phyloP scores from a whole-genome alignment of 495 filamentous ascomycete species.

The Aspergillus panamensis region DNA sequence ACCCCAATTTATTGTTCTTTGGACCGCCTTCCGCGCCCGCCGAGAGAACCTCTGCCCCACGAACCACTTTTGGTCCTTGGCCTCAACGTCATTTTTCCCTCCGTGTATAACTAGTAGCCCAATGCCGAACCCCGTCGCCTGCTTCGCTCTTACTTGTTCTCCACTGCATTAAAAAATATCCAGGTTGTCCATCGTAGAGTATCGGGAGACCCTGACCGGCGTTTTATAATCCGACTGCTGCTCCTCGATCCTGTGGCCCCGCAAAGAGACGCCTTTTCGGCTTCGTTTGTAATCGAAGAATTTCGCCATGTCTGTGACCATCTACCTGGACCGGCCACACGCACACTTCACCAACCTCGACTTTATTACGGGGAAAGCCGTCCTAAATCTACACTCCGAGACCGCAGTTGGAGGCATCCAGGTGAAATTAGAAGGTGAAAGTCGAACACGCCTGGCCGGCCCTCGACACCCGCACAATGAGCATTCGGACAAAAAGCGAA shows the following conservation, averaged over 20 bases:
- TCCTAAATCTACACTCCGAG: slow-evolving; percentile 60
- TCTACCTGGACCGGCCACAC: slow-evolving; percentile 70
- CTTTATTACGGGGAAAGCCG: slow-evolving; percentile 63
- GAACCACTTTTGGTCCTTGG: slow-evolving; percentile 12
- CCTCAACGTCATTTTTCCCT: slow-evolving; percentile 25
- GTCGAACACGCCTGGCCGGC: slow-evolving; percentile 58
- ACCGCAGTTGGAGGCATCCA: slow-evolving; percentile 72
- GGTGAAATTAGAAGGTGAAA: slow-evolving; percentile 93
- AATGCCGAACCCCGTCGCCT: not conserved
- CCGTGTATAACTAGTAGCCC: slow-evolving; percentile 10
- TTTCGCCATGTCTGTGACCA: slow-evolving; percentile 67
- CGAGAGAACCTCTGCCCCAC: slow-evolving; percentile 19
- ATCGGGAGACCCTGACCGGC: not conserved
- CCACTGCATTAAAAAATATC: not conserved
- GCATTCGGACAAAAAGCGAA: slow-evolving; percentile 51
- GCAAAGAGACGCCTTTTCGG: slow-evolving; percentile 1
- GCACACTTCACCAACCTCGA: slow-evolving; percentile 89
- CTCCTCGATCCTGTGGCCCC: not conserved
- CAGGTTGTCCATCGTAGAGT: slow-evolving; percentile 5
- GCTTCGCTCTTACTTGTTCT: not conserved
- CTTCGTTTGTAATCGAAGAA: slow-evolving; percentile 4
- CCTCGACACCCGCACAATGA: slow-evolving; percentile 59
- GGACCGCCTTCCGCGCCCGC: slow-evolving; percentile 12
- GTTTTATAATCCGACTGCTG: not conserved
- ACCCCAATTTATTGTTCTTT: not conserved